These are phyloP conservation scores for Aspergillus neoniger DNA, from an alignment of 2,329 filamentous ascomycete genomes.

Conservation along the genomic window DNA sequence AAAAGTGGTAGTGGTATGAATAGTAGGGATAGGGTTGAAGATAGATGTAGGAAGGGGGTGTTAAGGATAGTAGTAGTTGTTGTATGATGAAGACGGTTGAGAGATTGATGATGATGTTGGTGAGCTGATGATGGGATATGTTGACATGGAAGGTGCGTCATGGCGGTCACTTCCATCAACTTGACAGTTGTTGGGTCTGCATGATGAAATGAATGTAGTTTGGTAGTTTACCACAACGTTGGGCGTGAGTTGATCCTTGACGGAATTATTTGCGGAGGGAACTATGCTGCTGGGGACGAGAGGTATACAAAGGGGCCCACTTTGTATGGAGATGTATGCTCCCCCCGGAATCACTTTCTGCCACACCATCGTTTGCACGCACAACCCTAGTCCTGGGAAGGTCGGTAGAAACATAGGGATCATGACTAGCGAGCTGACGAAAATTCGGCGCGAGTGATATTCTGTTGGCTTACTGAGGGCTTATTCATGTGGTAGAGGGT, in stretches of 20 bases:
- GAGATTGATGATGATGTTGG: background rate
- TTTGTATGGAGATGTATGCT: constrained; percentile 22
- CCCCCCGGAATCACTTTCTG: constrained; percentile 20
- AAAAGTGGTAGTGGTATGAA: background rate
- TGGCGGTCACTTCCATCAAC: background rate
- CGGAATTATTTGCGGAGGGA: background rate
- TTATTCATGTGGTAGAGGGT: too few species aligned
- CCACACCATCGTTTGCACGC: constrained; percentile 18
- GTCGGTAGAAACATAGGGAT: constrained; percentile 14
- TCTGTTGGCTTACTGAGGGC: background rate
- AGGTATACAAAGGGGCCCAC: constrained; percentile 15
- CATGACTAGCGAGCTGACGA: too few species aligned
- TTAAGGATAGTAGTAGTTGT: background rate
- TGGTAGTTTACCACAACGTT: too few species aligned
- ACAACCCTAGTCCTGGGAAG: background rate
- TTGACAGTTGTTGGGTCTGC: background rate
- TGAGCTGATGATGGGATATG: background rate
- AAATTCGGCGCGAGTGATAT: background rate
- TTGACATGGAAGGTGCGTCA: background rate
- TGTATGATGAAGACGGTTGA: background rate
- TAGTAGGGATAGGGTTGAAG: background rate
- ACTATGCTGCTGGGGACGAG: background rate
- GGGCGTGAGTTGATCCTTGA: too few species aligned
- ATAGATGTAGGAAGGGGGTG: background rate
- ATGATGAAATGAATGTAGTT: too few species aligned